These are phyloP conservation scores for Plenodomus biglobosus DNA, from an alignment of 2,329 filamentous ascomycete genomes.

Conservation along the genomic window DNA sequence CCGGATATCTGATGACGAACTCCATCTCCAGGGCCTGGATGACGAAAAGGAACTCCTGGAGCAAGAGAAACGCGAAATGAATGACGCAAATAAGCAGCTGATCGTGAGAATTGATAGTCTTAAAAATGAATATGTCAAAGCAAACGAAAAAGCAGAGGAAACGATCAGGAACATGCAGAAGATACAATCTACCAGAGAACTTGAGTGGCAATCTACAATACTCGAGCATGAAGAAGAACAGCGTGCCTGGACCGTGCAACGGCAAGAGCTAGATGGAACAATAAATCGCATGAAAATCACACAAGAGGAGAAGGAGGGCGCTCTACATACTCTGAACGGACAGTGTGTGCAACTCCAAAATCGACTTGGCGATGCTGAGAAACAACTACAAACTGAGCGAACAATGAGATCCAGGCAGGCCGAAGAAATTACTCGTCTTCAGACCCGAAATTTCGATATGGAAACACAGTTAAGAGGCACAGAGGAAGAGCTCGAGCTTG, in stretches of 20 bases:
- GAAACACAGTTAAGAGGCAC: slow-evolving; percentile 20
- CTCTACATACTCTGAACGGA: slow-evolving; percentile 9
- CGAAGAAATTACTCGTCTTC: slow-evolving; percentile 27
- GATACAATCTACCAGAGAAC: slow-evolving; percentile 38
- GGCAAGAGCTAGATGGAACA: slow-evolving; percentile 11
- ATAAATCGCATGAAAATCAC: slow-evolving; percentile 8
- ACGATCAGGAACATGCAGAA: slow-evolving; percentile 24
- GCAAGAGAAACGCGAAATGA: slow-evolving; percentile 43
- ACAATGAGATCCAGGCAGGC: slow-evolving; percentile 10
- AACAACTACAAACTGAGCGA: slow-evolving; percentile 26
- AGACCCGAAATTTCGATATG: slow-evolving; percentile 18
- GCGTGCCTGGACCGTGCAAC: background rate
- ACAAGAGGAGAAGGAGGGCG: slow-evolving; percentile 12
- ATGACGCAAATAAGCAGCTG: slow-evolving; percentile 37
- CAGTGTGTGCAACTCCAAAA: slow-evolving; percentile 39
- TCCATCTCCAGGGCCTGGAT: slow-evolving; percentile 40
- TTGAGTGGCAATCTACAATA: slow-evolving; percentile 35
- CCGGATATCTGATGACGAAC: slow-evolving; percentile 24
- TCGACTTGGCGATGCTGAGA: slow-evolving; percentile 25
- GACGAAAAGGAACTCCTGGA: slow-evolving; percentile 26
- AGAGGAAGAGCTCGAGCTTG: slow-evolving; percentile 19
- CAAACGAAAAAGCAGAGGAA: slow-evolving; percentile 38
- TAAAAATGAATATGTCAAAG: slow-evolving; percentile 43
- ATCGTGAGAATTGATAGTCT: slow-evolving; percentile 32
- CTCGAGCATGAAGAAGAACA: slow-evolving; percentile 12